phyloP scores from a whole-genome alignment of 2,329 filamentous ascomycete genomes.

The Aspergillus fumigatiaffinis region DNA sequence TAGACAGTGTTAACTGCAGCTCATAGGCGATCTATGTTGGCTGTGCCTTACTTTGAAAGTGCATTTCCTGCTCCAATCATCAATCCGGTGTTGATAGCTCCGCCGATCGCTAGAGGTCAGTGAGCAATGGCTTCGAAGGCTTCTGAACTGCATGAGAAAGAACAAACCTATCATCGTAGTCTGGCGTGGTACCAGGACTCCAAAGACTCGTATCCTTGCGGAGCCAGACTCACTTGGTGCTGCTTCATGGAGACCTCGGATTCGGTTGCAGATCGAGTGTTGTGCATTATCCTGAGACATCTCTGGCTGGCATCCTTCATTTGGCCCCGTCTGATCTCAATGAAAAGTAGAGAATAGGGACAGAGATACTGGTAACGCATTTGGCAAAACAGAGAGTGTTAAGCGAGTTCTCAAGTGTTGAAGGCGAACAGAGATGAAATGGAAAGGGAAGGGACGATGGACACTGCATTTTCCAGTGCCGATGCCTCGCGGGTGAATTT shows the following conservation, averaged over 20 bases:
- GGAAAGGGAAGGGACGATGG: background rate
- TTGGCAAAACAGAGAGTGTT: background rate
- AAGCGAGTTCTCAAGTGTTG: background rate
- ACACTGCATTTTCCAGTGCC: background rate
- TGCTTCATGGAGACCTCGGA: background rate
- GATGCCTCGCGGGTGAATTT: background rate
- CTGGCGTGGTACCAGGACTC: conserved; percentile 2
- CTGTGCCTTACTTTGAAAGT: conserved; percentile 22
- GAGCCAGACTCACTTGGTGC: background rate
- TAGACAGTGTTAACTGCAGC: conserved; percentile 1
- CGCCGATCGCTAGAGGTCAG: conserved; percentile 23
- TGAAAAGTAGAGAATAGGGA: background rate
- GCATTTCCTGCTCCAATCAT: conserved; percentile 27
- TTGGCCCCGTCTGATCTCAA: background rate
- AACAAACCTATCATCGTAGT: conserved; percentile 14
- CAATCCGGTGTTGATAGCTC: conserved; percentile 29
- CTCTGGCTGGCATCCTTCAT: background rate
- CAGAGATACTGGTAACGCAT: background rate
- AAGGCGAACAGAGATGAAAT: background rate
- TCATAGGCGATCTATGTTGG: background rate
- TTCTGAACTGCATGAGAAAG: background rate
- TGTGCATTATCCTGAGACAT: background rate
- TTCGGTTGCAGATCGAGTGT: background rate
- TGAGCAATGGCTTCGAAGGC: conserved; percentile 3
- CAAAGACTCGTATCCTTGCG: background rate